Conservation (phyloP, 495 filamentous ascomycete species). For the Penicillium cataractarum region DNA sequence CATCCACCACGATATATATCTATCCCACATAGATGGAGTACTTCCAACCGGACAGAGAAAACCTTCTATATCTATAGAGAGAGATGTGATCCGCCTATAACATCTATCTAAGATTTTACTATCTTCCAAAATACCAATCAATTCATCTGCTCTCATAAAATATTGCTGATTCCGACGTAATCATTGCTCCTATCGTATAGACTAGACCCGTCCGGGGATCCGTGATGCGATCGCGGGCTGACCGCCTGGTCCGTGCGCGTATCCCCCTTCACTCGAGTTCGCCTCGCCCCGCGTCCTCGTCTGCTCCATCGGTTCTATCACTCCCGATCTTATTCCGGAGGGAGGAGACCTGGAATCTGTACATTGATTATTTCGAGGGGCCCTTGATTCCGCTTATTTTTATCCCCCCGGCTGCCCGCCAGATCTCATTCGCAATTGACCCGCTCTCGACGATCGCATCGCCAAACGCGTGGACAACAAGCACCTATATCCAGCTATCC, state of each 20-base stretch:
- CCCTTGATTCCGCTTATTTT: slow-evolving; percentile 9
- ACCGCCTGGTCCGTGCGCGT: slow-evolving; percentile 37
- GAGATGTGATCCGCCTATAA: too few relatives aligned
- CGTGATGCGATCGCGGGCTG: slow-evolving; percentile 22
- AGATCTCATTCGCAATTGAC: slow-evolving; percentile 24
- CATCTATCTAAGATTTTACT: neutral
- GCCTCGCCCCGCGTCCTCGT: slow-evolving; percentile 34
- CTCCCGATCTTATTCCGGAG: slow-evolving; percentile 22
- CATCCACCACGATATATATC: too few relatives aligned
- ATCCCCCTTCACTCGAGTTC: slow-evolving; percentile 33
- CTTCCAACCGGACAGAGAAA: too few relatives aligned
- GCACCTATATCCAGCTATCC: slow-evolving; percentile 19
- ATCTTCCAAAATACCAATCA: neutral
- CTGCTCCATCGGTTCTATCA: slow-evolving; percentile 27
- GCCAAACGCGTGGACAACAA: slow-evolving; percentile 21
- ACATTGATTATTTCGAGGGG: slow-evolving; percentile 20
- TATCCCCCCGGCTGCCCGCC: slow-evolving; percentile 13
- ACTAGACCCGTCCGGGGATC: neutral
- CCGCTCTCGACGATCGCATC: slow-evolving; percentile 23
- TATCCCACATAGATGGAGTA: too few relatives aligned
- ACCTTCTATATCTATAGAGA: too few relatives aligned
- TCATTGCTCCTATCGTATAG: neutral
- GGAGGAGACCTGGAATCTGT: slow-evolving; percentile 19
- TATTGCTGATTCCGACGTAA: neutral
- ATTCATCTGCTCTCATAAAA: too few relatives aligned